Evolutionary conservation across 2,329 filamentous ascomycete genomes (phyloP), one percentile per base, ranked within the genome.

Genomic region (Sporothrix mexicana): DNA sequence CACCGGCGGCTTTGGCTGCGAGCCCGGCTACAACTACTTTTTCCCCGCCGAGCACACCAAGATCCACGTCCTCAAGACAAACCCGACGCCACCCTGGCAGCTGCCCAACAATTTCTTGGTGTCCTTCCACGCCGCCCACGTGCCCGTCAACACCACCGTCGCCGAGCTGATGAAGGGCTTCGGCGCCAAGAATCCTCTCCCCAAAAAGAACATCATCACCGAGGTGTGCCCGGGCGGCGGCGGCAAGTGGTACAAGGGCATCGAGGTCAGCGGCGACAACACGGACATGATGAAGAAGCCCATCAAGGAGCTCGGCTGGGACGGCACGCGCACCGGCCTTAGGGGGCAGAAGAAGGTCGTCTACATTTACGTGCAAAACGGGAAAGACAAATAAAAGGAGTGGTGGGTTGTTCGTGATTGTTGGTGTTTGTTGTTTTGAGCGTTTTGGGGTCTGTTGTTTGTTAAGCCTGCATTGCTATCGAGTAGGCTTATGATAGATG

Each of bases 21-120:
- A 90, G 76, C 87, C 87, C 0, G 89, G 88, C 1, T 91, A 90
- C 81, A 88, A 89, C 80, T 89, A 90, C 79, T 85, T 90, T 77
- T 91, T 90, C 80, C 85, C 87, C 0, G 77, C 81, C 0, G 83
- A 87, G 74, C 87, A 90, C 78, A 88, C 87, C 43, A 90, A 88
- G 75, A 81, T 90, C 7, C 88, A 90, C 76, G 82, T 91, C 2
- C 84, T 91, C 79, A 85, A 85, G 75, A 83, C 84, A 9, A 76
- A 77, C 0, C 70, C 80, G 17, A 82, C 78, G 0, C 82, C 86
- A 0, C 89, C 89, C 0, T 91, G 88, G 88, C 83, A 86, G 75
- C 78, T 85, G 7, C 83, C 80, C 0, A 77, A 79, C 23, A 83
- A 81, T 68, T 82, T 80, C 45, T 78, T 80, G 74, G 81, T 87